Evolutionary conservation across 2,329 filamentous ascomycete species (phyloP), one percentile per base, ranked within the genome.

Genomic region (Penicillium sp.): DNA sequence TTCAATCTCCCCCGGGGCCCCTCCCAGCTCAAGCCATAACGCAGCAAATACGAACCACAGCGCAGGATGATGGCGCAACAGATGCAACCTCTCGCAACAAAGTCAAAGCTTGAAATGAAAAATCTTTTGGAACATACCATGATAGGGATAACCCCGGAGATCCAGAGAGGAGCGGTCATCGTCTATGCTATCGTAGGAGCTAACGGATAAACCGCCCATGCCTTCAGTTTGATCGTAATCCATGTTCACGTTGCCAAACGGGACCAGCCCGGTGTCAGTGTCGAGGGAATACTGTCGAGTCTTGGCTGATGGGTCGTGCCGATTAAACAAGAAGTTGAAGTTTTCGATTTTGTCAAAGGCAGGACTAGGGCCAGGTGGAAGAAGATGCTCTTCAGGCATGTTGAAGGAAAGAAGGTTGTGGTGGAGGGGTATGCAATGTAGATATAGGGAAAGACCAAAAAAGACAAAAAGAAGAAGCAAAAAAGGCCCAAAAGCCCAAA

Each of bases 211-310:
- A 22, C 73, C 73, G 29, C 73, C 73, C 66, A 75, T 68, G 49
- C 73, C 73, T 52, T 75, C 73, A 2, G 73, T 75, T 51, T 73
- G 73, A 49, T 75, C 73, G 53, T 74, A 74, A 51, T 75, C 70
- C 69, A 74, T 71, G 50, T 66, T 69, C 57, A 68, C 56, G 51
- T 68, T 71, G 55, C 66, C 56, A 43, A 69, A 64, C 27, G 70
- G 65, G 50, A 67, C 64, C 61, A 72, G 63, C 55, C 66, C 67
- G 25, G 67, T 55, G 48, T 74, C 73, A 26, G 71, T 64, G 55
- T 75, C 72, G 51, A 75, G 71, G 9, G 73, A 74, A 57, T 74
- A 74, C 23, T 74, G 72, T 42, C 72, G 69, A 53, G 58, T 58
- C 58, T 69, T 71, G 41, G 65, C 65, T 46, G 62, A 56, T 33